Evolutionary conservation across 2,329 filamentous ascomycete genomes (phyloP), one percentile per base, ranked within the genome.

Genomic region (Sphaerulina musiva): DNA sequence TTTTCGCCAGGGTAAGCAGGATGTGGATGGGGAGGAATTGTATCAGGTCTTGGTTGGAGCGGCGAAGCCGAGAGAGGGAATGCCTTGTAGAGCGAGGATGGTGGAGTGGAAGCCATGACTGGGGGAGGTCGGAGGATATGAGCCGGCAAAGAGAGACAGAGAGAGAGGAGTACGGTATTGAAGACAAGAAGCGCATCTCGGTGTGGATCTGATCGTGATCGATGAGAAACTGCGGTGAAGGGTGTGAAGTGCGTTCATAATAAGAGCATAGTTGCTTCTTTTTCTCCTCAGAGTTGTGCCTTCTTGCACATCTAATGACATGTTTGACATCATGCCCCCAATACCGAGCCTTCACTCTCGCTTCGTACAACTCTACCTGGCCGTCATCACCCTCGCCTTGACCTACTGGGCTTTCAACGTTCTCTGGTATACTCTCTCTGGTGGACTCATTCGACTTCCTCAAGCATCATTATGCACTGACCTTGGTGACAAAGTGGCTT

Each of bases 61-160:
- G 12, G 61, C 63, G 46, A 66, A 66, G 59, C 66, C 66, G 12
- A 56, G 65, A 31, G 66, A 67, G 51, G 66, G 65, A 4, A 66
- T 67, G 66, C 65, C 66, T 3, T 57, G 59, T 46, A 51, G 52
- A 48, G 59, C 57, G 44, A 52, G 47, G 34, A 54, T 46, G 44
- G 51, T 56, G 14, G 51, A 56, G 29, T 58, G 56, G 56, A 54
- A 51, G 47, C 40, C 50, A 4, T 50, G 14, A 41, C 1, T 26
- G 14, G 14, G 26, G 26, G 17, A 32, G 3, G 34, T 36, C 9
- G 14, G 14, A 17, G 14, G 14, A 1, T 17, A 17, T 17, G 14
- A 17, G n/a, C n/a, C n/a, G n/a, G n/a, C n/a, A n/a, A n/a, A 17
- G 14, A 17, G 14, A 17, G 14, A 17, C 1, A 17, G 34, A 4